A percentile compares a stretch with the other conserved stretches of the same genome.
Evolutionary conservation across 208 protist genomes (phyloP).

Genomic region (Kentomonas sorsogonicus): DNA sequence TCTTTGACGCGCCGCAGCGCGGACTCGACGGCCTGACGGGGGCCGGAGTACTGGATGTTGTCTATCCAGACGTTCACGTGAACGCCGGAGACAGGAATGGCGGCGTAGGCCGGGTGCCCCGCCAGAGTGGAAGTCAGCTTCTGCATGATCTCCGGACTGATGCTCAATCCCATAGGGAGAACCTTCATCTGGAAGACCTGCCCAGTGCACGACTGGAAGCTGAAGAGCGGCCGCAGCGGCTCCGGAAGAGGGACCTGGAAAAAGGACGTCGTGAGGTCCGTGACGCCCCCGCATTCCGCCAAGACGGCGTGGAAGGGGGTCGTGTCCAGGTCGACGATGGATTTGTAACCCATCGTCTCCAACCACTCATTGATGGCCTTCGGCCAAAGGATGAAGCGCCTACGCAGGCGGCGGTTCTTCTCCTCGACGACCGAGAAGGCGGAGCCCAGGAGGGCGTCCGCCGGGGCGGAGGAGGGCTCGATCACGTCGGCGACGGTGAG

Average conservation of each 20-base stretch:
- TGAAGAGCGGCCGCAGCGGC: slow-evolving; percentile 6
- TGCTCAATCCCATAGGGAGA: slow-evolving; percentile 20
- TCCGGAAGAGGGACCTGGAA: slow-evolving; percentile 14
- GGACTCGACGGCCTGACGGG: slow-evolving; percentile 2
- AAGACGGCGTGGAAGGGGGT: slow-evolving; percentile 4
- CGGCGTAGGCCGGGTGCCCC: slow-evolving; percentile 12
- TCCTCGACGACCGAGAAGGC: slow-evolving; percentile 17
- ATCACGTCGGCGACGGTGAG: slow-evolving; percentile 1
- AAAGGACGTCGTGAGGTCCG: slow-evolving; percentile 15
- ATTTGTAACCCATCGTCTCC: slow-evolving; percentile 6
- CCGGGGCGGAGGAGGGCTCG: background rate
- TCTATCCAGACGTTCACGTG: slow-evolving; percentile 23
- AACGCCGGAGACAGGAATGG: background rate
- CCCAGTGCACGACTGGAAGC: background rate
- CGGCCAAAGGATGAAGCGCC: slow-evolving; percentile 18
- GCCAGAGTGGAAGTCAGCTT: slow-evolving; percentile 13
- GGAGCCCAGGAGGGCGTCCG: background rate
- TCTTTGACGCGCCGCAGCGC: slow-evolving; percentile 10
- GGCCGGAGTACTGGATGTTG: slow-evolving; percentile 22
- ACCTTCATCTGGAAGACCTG: slow-evolving; percentile 14
- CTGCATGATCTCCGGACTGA: slow-evolving; percentile 26
- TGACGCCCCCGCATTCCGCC: slow-evolving; percentile 10
- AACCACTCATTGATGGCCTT: slow-evolving; percentile 13
- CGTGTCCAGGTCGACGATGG: background rate
- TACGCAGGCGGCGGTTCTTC: slow-evolving; percentile 5